Percentiles rank a stretch among this genome's conserved stretches.
Evolutionary conservation across 2,329 filamentous ascomycete species (phyloP).

Genomic region (Pleurostoma richardsiae): DNA sequence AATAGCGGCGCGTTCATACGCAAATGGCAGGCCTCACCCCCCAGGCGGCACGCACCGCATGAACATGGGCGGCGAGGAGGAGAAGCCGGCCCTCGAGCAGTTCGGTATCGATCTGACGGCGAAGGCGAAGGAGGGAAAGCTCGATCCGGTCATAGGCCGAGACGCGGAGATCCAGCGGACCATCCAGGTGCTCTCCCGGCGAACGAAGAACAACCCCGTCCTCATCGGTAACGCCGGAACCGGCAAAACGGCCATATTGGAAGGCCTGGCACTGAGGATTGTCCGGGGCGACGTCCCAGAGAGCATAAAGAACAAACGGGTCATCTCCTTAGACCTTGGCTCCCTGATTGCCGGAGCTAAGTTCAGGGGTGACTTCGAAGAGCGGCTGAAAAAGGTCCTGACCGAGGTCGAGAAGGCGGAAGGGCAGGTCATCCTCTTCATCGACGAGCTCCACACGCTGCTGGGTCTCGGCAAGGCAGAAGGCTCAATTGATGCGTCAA

Average conservation of each 20-base stretch:
- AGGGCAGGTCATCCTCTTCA: conserved; percentile 87
- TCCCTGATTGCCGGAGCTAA: conserved; percentile 94
- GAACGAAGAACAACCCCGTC: conserved; percentile 95
- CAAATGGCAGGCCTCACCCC: conserved; percentile 74
- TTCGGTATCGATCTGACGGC: conserved; percentile 89
- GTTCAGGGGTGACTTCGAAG: conserved; percentile 93
- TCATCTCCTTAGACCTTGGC: conserved; percentile 82
- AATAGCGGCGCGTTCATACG: conserved; percentile 46
- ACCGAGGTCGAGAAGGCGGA: conserved; percentile 87
- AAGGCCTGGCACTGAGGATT: conserved; percentile 85
- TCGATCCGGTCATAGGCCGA: conserved; percentile 93
- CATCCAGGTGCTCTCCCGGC: conserved; percentile 85
- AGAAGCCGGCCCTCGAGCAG: conserved; percentile 86
- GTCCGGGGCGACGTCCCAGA: conserved; percentile 91
- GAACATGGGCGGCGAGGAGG: conserved; percentile 69
- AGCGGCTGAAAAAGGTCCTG: conserved; percentile 83
- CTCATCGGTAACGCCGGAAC: conserved; percentile 89
- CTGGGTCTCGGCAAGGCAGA: conserved; percentile 92
- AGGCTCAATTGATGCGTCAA: conserved; percentile 93
- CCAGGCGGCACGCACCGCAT: conserved; percentile 92
- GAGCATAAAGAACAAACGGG: conserved; percentile 89
- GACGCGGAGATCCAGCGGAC: conserved; percentile 89
- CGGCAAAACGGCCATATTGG: conserved; percentile 89
- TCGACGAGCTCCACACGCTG: conserved; percentile 89
- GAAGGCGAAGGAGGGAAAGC: conserved; percentile 77